These are phyloP conservation scores for Syzygium jambos DNA, from an alignment of 345 rosid species.

Conservation along the genomic window DNA sequence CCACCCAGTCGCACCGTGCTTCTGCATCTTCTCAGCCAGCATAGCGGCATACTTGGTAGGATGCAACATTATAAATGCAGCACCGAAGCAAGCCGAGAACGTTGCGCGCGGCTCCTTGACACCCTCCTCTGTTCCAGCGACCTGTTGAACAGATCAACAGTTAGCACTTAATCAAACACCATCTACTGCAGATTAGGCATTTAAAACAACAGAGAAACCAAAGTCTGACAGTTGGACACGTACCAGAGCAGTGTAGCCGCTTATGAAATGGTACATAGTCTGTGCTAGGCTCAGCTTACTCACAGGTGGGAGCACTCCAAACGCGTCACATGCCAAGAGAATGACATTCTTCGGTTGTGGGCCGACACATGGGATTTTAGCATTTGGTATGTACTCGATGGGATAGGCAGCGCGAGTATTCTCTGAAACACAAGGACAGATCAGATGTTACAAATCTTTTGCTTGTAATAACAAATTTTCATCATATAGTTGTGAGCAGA, in stretches of 20 bases:
- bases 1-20: slow-evolving; percentile 97
- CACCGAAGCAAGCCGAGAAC: slow-evolving; percentile 97
- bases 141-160: slow-evolving; percentile 20
- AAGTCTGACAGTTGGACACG: background rate
- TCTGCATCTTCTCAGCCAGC: slow-evolving; percentile 93
- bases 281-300: slow-evolving; percentile 90
- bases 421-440: slow-evolving; percentile 32
- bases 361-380: slow-evolving; percentile 83
- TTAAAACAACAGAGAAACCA: background rate
- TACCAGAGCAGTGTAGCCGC: slow-evolving; percentile 98
- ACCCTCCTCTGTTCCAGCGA: slow-evolving; percentile 93
- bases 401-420: slow-evolving; percentile 97
- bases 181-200: background rate
- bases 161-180: background rate
- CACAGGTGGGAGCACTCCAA: slow-evolving; percentile 98
- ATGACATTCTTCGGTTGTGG: slow-evolving; percentile 91
- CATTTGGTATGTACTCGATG: slow-evolving; percentile 86
- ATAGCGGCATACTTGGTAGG: slow-evolving; percentile 98
- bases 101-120: slow-evolving; percentile 88
- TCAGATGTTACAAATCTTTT: background rate
- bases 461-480: background rate
- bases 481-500: background rate
- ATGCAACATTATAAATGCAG: slow-evolving; percentile 94
- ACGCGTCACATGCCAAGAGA: slow-evolving; percentile 92
- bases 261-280: slow-evolving; percentile 97